Evolutionary conservation across 306 rosid genomes (phyloP).

Genomic region (Prunus mira): DNA sequence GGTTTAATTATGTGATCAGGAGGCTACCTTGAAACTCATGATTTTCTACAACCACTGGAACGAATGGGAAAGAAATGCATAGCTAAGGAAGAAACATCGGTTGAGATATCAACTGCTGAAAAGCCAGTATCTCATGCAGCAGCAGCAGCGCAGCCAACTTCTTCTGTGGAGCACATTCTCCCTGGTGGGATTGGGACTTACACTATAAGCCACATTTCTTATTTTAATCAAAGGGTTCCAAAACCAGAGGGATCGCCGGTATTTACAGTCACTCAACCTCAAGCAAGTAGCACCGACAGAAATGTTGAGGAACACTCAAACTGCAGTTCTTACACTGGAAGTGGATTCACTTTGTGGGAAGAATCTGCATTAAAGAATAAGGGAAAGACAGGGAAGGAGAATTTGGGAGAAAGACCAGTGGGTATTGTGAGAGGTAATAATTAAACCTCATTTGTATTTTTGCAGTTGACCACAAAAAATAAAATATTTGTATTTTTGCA

Average conservation of each 20-base stretch:
- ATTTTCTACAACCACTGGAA: constrained; percentile 90
- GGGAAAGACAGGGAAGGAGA: constrained; percentile 96
- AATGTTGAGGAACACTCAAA: constrained; percentile 74
- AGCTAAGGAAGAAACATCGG: constrained; percentile 62
- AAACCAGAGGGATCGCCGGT: constrained; percentile 58
- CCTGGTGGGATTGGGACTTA: constrained; percentile 99
- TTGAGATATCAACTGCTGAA: constrained; percentile 47
- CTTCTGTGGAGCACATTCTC: constrained; percentile 68
- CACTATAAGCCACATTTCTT: constrained; percentile 80
- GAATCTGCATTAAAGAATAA: constrained; percentile 57
- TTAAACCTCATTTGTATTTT: not conserved
- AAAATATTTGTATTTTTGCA: not conserved
- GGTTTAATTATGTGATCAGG: constrained; percentile 41
- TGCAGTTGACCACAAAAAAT: no score
- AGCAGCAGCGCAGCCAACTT: constrained; percentile 29
- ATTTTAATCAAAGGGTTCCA: constrained; percentile 61
- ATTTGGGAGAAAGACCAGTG: constrained; percentile 49
- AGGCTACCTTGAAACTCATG: constrained; percentile 76
- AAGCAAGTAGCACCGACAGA: constrained; percentile 52
- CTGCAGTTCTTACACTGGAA: constrained; percentile 75
- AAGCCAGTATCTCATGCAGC: constrained; percentile 30
- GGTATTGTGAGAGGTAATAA: constrained; percentile 44
- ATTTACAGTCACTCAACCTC: constrained; percentile 54
- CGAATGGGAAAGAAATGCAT: constrained; percentile 37
- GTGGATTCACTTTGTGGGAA: constrained; percentile 94